A percentile compares a stretch with the other conserved stretches of the same genome.
Evolutionary conservation across 805 yeast genomes (phyloP).

Genomic region (Yarrowia sp.): DNA sequence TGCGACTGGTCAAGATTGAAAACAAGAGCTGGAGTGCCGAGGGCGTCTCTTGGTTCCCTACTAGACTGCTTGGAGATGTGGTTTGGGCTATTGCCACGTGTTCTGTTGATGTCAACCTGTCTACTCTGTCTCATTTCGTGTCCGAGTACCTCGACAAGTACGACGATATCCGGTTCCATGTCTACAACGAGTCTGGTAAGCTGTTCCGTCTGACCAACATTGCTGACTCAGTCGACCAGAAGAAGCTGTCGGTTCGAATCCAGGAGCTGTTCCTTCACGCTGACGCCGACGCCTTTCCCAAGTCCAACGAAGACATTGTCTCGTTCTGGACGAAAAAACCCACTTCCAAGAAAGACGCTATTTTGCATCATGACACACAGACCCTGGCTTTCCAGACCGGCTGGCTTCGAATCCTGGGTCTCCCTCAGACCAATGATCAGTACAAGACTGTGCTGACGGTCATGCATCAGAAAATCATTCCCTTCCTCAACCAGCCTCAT

Average conservation of each 20-base stretch:
- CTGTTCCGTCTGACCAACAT: slow-evolving; percentile 2
- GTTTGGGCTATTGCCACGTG: slow-evolving; percentile 39
- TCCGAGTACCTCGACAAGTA: slow-evolving; percentile 52
- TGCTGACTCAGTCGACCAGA: slow-evolving; percentile 11
- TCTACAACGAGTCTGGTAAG: slow-evolving; percentile 53
- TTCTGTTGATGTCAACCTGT: slow-evolving; percentile 40
- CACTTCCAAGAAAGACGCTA: slow-evolving; percentile 5
- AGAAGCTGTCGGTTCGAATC: slow-evolving; percentile 29
- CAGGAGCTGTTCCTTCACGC: slow-evolving; percentile 31
- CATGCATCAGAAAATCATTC: slow-evolving; percentile 81
- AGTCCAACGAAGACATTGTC: slow-evolving; percentile 31
- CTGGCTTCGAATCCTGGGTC: slow-evolving; percentile 58
- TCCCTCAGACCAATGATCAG: slow-evolving; percentile 51
- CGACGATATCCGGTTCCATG: slow-evolving; percentile 79
- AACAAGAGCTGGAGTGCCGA: slow-evolving; percentile 48
- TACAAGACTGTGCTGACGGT: slow-evolving; percentile 67
- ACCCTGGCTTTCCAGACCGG: slow-evolving; percentile 66
- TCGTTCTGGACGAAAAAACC: slow-evolving; percentile 29
- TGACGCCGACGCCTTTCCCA: slow-evolving; percentile 31
- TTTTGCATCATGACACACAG: slow-evolving; percentile 42
- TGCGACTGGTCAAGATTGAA: slow-evolving; percentile 46
- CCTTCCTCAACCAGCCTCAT: slow-evolving; percentile 75
- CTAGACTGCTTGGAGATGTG: slow-evolving; percentile 48
- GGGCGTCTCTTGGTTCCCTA: slow-evolving; percentile 60
- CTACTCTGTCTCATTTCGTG: slow-evolving; percentile 53